phyloP scores from a whole-genome alignment of 805 yeast species.

The Wickerhamiella azyma region DNA sequence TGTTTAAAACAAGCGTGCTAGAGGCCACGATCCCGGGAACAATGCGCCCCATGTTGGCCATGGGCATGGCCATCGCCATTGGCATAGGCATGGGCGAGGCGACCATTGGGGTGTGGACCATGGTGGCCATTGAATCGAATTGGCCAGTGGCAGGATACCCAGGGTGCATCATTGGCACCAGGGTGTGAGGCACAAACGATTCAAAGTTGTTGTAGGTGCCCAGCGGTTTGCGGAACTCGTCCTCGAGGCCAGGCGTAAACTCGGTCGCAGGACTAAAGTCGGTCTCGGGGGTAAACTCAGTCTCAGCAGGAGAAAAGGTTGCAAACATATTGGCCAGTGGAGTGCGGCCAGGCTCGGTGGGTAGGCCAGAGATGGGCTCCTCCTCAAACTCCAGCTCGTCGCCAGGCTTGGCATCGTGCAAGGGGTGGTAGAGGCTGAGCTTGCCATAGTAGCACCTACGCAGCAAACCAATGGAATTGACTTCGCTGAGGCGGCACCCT shows the following conservation, averaged over 20 bases:
- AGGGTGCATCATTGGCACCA: not conserved
- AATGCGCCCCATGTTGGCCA: not conserved
- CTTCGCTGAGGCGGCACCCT: conserved; percentile 2
- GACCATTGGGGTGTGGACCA: not conserved
- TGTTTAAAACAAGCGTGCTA: conserved; percentile 1
- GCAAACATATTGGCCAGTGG: not conserved
- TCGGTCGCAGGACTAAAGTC: conserved; percentile 1
- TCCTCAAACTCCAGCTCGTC: not conserved
- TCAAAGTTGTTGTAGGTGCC: not conserved
- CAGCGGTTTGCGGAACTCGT: not conserved
- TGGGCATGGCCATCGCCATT: not conserved
- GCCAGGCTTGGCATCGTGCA: not conserved
- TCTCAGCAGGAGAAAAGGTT: not conserved
- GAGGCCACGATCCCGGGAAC: not conserved
- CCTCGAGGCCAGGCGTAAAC: conserved; percentile 6
- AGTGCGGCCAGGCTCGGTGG: not conserved
- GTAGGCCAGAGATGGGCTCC: not conserved
- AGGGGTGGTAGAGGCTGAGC: not conserved
- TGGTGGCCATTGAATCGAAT: not conserved
- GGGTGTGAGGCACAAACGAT: not conserved
- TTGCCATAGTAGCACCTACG: conserved; percentile 1
- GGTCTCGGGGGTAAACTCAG: not conserved
- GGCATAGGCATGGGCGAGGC: conserved; percentile 1
- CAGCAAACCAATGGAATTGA: conserved; percentile 3
- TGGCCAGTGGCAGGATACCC: not conserved